phyloP scores from a whole-genome alignment of 2,329 filamentous ascomycete genomes.

The Penicillium crustosum region DNA sequence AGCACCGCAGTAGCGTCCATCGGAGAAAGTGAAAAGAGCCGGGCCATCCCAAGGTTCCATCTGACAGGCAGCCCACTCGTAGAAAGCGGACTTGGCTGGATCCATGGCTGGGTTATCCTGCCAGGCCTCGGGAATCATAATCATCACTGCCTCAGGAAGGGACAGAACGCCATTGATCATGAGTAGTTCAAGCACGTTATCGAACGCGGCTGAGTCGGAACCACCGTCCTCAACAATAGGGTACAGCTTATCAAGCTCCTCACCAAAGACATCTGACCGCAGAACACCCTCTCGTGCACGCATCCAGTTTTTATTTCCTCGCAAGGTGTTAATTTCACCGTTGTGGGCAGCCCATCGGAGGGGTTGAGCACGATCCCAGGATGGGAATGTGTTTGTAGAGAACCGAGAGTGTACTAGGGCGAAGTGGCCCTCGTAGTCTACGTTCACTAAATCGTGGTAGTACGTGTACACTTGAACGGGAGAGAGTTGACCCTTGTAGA shows the following conservation, averaged over 20 bases:
- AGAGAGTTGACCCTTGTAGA: constrained; percentile 96
- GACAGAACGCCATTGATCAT: constrained; percentile 96
- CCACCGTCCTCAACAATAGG: constrained; percentile 95
- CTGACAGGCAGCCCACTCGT: constrained; percentile 97
- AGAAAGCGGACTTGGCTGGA: constrained; percentile 92
- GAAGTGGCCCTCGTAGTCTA: constrained; percentile 96
- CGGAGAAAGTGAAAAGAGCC: constrained; percentile 93
- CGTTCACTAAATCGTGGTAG: constrained; percentile 94
- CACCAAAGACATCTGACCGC: constrained; percentile 87
- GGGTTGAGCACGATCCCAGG: constrained; percentile 96
- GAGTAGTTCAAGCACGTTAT: constrained; percentile 91
- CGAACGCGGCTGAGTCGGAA: constrained; percentile 94
- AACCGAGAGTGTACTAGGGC: constrained; percentile 96
- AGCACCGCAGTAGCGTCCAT: constrained; percentile 93
- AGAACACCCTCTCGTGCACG: constrained; percentile 92
- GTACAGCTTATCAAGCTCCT: constrained; percentile 86
- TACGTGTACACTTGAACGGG: constrained; percentile 97
- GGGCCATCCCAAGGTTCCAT: constrained; percentile 99
- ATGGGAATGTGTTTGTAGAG: constrained; percentile 97
- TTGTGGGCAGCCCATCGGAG: constrained; percentile 97
- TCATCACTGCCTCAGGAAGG: constrained; percentile 92
- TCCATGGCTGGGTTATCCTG: constrained; percentile 92
- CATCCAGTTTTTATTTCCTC: constrained; percentile 99
- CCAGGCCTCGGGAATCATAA: constrained; percentile 98
- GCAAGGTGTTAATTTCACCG: constrained; percentile 95